Evolutionary conservation across 225 moss, liverwort and hornwort species (phyloP).

Genomic region (Climacium dendroides): DNA sequence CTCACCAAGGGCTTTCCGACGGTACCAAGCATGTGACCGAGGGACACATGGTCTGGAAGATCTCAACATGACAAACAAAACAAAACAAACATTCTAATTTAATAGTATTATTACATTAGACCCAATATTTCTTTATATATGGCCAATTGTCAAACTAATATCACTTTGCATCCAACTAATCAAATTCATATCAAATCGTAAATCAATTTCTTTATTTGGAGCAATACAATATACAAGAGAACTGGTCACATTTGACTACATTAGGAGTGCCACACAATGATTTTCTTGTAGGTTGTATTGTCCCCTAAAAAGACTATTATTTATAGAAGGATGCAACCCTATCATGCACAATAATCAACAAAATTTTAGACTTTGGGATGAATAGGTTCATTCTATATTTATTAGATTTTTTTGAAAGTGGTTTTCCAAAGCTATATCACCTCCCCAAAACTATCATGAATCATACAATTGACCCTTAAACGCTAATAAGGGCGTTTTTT

Average conservation of each 20-base stretch:
- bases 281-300: not conserved
- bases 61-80: no score
- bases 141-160: not conserved
- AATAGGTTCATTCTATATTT: not conserved
- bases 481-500: no score
- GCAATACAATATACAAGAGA: not conserved
- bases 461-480: no score
- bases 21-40: no score
- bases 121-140: not conserved
- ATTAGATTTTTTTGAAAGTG: not conserved
- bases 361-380: not conserved
- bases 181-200: not conserved
- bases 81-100: no score
- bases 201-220: not conserved
- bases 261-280: fast-evolving
- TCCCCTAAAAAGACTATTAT: fast-evolving
- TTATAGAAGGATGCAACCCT: no score
- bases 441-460: no score
- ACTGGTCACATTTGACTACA: no score
- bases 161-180: not conserved
- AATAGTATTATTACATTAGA: no score
- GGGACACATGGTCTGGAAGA: no score
- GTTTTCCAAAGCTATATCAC: no score
- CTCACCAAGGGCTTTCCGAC: no score
- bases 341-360: not conserved